These are phyloP conservation scores for Syncephalastrum contaminatum DNA, from an alignment of 371 early-diverging fungal species.

Conservation along the genomic window DNA sequence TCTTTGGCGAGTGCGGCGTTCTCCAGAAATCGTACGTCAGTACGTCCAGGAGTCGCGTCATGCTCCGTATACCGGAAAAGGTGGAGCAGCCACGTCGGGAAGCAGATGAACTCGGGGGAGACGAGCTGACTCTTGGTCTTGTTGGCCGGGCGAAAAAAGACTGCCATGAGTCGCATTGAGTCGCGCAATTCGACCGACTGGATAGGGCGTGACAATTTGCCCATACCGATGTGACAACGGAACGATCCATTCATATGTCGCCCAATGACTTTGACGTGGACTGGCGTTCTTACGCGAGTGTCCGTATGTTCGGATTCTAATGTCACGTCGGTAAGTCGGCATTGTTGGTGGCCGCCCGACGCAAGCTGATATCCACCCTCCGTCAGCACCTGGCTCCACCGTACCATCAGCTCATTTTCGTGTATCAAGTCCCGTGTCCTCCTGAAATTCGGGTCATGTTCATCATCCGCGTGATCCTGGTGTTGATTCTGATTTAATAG, in stretches of 20 bases:
- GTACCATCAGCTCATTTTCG: conserved; percentile 22
- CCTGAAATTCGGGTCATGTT: too few relatives aligned
- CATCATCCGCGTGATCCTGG: too few relatives aligned
- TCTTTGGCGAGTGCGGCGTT: conserved; percentile 44
- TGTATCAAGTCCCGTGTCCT: conserved; percentile 4
- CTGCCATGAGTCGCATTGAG: conserved; percentile 43
- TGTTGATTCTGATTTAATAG: too few relatives aligned
- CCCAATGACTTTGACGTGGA: conserved; percentile 44
- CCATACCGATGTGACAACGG: conserved; percentile 45
- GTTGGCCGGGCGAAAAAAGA: conserved; percentile 43
- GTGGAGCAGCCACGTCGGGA: conserved; percentile 48
- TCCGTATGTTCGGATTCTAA: conserved; percentile 3
- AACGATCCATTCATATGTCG: conserved; percentile 46
- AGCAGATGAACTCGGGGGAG: conserved; percentile 42
- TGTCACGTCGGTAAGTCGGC: conserved; percentile 22
- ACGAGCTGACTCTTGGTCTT: conserved; percentile 27
- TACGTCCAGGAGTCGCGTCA: conserved; percentile 40
- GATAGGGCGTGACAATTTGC: conserved; percentile 44
- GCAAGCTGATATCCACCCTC: conserved; percentile 21
- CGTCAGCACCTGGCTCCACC: conserved; percentile 26
- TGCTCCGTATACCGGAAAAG: conserved; percentile 44
- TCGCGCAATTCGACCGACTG: conserved; percentile 30
- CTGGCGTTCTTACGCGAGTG: conserved; percentile 23
- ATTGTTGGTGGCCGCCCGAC: conserved; percentile 21
- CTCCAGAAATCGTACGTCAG: conserved; percentile 42